These are phyloP conservation scores for Chenopodium formosanum DNA, from an alignment of 148 eudicot species.

Conservation along the genomic window DNA sequence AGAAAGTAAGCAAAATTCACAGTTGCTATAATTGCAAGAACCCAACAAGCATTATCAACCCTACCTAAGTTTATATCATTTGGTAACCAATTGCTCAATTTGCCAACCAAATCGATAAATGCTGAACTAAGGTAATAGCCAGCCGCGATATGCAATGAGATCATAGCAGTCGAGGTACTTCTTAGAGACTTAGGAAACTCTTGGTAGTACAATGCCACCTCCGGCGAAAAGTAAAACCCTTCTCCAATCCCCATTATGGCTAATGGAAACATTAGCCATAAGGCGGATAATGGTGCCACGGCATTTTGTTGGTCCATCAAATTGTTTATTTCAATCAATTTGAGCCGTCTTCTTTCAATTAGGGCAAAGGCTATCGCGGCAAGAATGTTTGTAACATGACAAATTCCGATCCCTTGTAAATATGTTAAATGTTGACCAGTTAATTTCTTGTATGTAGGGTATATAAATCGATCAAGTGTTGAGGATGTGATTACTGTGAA, in stretches of 20 bases:
- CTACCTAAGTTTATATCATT: conserved; percentile 41
- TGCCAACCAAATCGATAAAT: conserved; percentile 26
- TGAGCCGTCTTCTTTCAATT: conserved; percentile 45
- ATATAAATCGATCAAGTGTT: conserved; percentile 29
- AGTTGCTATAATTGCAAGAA: conserved; percentile 14
- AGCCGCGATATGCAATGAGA: conserved; percentile 32
- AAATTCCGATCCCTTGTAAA: conserved; percentile 37
- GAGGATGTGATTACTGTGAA: conserved; percentile 38
- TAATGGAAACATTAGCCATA: conserved; percentile 31
- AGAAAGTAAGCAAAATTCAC: conserved; percentile 34
- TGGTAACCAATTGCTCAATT: conserved; percentile 33
- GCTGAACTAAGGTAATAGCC: conserved; percentile 38
- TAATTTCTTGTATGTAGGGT: conserved; percentile 38
- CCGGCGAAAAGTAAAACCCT: conserved; percentile 32
- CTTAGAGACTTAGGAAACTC: conserved; percentile 35
- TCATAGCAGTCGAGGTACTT: conserved; percentile 35
- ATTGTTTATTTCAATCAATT: neutral
- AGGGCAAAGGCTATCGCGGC: conserved; percentile 39
- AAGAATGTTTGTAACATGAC: conserved; percentile 38
- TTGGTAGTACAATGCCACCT: conserved; percentile 37
- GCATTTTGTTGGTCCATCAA: conserved; percentile 10
- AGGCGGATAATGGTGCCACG: conserved; percentile 32
- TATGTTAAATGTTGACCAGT: conserved; percentile 25
- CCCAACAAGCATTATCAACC: conserved; percentile 37
- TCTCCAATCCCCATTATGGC: conserved; percentile 36